Evolutionary conservation across 2,329 filamentous ascomycete genomes (phyloP), one percentile per base, ranked within the genome.

Genomic region (Fulvia fulva): DNA sequence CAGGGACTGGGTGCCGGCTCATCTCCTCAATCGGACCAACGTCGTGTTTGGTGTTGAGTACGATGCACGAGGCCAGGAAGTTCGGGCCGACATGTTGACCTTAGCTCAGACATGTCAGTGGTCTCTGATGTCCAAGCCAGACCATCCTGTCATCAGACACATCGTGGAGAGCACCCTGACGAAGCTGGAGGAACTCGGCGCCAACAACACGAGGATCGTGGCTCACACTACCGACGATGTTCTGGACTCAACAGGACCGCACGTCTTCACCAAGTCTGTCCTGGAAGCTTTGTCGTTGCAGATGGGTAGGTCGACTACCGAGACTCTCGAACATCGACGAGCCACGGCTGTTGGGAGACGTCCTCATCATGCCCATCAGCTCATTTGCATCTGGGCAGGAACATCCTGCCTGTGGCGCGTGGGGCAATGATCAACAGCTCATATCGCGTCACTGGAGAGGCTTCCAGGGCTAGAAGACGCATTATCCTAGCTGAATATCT

Each of bases 211-310:
- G 12, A 19, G 14, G n/a, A 47, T 47, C 45, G 21, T 47, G 12
- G 19, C 53, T 9, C 51, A 44, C 14, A 50, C 57, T 23, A 59
- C 53, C 41, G 56, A 56, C 14, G 58, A 59, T 41, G 63, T 59
- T 6, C 25, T 57, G 12, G 37, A 57, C n/a, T 30, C 51, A 5
- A 55, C 41, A 6, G 51, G 26, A 16, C 49, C 28, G 23, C 47
- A 59, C 51, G 59, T 60, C 16, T 65, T 65, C 54, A 64, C 62
- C n/a, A 41, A 51, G n/a, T 56, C 60, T n/a, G 47, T 64, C 6
- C 55, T 59, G 8, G 53, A 63, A 41, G 55, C 26, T 3, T 52
- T 65, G 22, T 46, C 59, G n/a, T 34, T 30, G 16, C 45, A 52
- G 22, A 50, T 50, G n/a, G 51, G 55, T 12, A 16, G 41, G 19